phyloP scores from a whole-genome alignment of 441 rosid genomes.

The Biscutella auriculata region DNA sequence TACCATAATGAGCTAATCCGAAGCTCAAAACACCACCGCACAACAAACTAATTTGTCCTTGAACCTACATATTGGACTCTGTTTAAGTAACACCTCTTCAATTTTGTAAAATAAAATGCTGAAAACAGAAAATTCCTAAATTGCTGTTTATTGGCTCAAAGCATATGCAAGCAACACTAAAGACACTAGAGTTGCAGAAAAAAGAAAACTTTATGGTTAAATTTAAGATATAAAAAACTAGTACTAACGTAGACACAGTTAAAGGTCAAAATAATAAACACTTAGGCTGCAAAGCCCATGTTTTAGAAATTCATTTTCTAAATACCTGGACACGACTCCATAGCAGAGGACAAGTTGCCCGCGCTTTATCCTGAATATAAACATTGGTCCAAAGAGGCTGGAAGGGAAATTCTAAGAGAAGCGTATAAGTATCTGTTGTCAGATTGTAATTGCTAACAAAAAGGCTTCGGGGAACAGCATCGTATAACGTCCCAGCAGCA shows the following conservation, averaged over 20 bases:
- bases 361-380: slow-evolving; percentile 72
- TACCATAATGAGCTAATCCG: slow-evolving; percentile 77
- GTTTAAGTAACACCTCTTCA: slow-evolving; percentile 12
- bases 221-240: background rate
- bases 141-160: no score
- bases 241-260: background rate
- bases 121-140: slow-evolving; percentile 6
- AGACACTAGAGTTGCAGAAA: background rate
- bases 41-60: slow-evolving; percentile 82
- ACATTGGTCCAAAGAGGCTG: slow-evolving; percentile 96
- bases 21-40: slow-evolving; percentile 78
- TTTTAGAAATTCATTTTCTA: background rate
- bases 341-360: slow-evolving; percentile 90
- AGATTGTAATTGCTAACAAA: slow-evolving; percentile 73
- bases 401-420: slow-evolving; percentile 87
- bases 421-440: slow-evolving; percentile 89
- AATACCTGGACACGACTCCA: slow-evolving; percentile 99
- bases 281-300: background rate
- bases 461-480: slow-evolving; percentile 94
- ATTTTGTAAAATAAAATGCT: slow-evolving; percentile 2
- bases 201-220: background rate
- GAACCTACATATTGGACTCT: slow-evolving; percentile 46
- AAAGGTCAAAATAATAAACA: background rate
- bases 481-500: slow-evolving; percentile 92
- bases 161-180: background rate